A percentile compares a stretch with the other conserved stretches of the same genome.
Conservation (phyloP, 169 alveolate species). For the Plasmodium fragile region DNA sequence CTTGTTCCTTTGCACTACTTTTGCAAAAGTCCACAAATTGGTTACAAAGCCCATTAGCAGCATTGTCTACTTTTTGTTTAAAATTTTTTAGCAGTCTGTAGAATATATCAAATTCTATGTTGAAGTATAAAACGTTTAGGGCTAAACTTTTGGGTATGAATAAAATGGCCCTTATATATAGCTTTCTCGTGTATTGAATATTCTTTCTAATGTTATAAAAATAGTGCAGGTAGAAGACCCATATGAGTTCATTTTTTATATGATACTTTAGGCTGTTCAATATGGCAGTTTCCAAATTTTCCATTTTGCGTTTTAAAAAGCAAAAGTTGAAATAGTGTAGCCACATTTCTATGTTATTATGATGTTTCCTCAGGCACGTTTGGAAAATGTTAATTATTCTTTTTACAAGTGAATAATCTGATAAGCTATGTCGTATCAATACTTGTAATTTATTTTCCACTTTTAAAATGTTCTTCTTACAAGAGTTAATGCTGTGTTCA, state of each 20-base stretch:
- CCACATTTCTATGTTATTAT: slow-evolving; percentile 62
- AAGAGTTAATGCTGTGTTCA: slow-evolving; percentile 23
- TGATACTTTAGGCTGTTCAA: slow-evolving; percentile 36
- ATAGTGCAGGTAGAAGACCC: slow-evolving; percentile 41
- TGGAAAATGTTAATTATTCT: slow-evolving; percentile 58
- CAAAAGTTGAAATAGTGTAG: slow-evolving; percentile 60
- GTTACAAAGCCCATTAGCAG: not conserved
- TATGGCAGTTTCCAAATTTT: slow-evolving; percentile 54
- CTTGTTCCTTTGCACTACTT: not conserved
- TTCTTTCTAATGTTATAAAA: slow-evolving; percentile 45
- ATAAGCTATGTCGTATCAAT: slow-evolving; percentile 20
- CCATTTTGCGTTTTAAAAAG: slow-evolving; percentile 12
- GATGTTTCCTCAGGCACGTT: slow-evolving; percentile 40
- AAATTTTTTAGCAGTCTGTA: slow-evolving; percentile 32
- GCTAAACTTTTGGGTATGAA: slow-evolving; percentile 31
- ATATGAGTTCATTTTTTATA: slow-evolving; percentile 53
- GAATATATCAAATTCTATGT: slow-evolving; percentile 49
- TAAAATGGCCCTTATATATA: slow-evolving; percentile 52
- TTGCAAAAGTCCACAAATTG: slow-evolving; percentile 26
- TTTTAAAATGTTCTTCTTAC: slow-evolving; percentile 31
- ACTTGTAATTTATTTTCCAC: slow-evolving; percentile 48
- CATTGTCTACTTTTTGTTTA: slow-evolving; percentile 16
- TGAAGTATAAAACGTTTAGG: slow-evolving; percentile 24
- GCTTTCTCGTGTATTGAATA: slow-evolving; percentile 53
- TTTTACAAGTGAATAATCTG: slow-evolving; percentile 35